Conservation (phyloP, 768 basidiomycete species). For the Leccinum uliginosum region DNA sequence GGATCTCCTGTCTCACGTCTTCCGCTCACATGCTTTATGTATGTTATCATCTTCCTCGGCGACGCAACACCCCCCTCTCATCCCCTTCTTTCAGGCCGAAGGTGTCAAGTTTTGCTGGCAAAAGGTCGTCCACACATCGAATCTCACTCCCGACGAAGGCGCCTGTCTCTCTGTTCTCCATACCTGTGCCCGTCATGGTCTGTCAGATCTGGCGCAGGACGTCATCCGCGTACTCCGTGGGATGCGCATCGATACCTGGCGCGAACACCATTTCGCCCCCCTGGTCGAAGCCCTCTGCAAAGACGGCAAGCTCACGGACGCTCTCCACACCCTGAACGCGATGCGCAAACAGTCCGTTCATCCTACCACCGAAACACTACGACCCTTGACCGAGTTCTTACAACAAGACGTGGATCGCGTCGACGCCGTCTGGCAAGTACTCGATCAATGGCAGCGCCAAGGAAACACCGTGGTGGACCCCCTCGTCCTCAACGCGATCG, state of each 20-base stretch:
- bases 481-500: conserved; percentile 59
- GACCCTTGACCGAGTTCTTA: conserved; percentile 50
- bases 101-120: conserved; percentile 66
- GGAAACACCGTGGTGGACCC: conserved; percentile 52
- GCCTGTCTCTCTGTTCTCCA: conserved; percentile 64
- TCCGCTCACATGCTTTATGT: conserved; percentile 69
- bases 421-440: conserved; percentile 59
- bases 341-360: conserved; percentile 54
- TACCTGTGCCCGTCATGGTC: conserved; percentile 69
- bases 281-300: conserved; percentile 70
- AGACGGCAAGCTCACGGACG: conserved; percentile 54
- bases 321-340: conserved; percentile 51
- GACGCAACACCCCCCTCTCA: not conserved
- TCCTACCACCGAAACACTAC: conserved; percentile 48
- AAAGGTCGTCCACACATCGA: conserved; percentile 46
- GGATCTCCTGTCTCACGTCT: conserved; percentile 63
- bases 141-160: conserved; percentile 69
- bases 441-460: conserved; percentile 56
- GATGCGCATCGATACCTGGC: conserved; percentile 42
- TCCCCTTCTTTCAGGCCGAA: conserved; percentile 44
- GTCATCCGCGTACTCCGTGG: conserved; percentile 54
- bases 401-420: conserved; percentile 45
- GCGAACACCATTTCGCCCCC: conserved; percentile 75
- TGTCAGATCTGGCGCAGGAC: conserved; percentile 63
- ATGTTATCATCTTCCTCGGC: conserved; percentile 30